Evolutionary conservation across 805 yeast genomes (phyloP).

Genomic region (Brettanomyces sp.): DNA sequence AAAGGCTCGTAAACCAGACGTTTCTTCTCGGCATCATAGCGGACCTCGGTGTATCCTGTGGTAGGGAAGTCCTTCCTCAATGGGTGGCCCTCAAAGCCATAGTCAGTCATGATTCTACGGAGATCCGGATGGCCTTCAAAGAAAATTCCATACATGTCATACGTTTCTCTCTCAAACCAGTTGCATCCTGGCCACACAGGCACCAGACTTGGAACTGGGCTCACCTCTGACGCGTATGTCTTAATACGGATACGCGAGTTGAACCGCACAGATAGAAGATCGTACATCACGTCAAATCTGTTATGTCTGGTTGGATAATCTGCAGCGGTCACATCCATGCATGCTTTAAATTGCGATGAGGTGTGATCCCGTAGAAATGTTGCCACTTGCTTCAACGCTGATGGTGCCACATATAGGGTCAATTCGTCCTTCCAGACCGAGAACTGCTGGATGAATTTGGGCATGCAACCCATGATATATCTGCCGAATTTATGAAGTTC

Average conservation of each 20-base stretch:
- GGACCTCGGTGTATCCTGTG: constrained; percentile 83
- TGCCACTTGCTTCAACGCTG: constrained; percentile 63
- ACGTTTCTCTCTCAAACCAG: constrained; percentile 88
- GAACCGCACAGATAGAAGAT: constrained; percentile 69
- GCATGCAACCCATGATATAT: constrained; percentile 68
- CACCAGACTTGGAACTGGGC: constrained; percentile 74
- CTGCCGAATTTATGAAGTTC: constrained; percentile 76
- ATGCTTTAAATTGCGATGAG: constrained; percentile 68
- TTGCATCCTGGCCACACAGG: constrained; percentile 70
- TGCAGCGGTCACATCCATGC: constrained; percentile 77
- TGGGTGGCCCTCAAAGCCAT: constrained; percentile 90
- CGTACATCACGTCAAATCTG: constrained; percentile 83
- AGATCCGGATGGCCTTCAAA: constrained; percentile 86
- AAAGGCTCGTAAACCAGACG: constrained; percentile 84
- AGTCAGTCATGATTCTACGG: constrained; percentile 84
- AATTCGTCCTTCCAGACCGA: constrained; percentile 89
- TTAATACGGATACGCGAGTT: constrained; percentile 83
- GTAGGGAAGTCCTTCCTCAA: constrained; percentile 89
- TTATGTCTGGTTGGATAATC: constrained; percentile 79
- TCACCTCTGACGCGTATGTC: constrained; percentile 77
- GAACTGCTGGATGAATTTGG: constrained; percentile 75
- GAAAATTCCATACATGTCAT: constrained; percentile 79
- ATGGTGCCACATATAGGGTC: constrained; percentile 65
- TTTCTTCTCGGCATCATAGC: constrained; percentile 86
- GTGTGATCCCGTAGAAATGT: constrained; percentile 69